Percentiles rank a stretch among this genome's conserved stretches.
These are phyloP conservation scores for Martiniozyma asiatica DNA, from an alignment of 1,139 yeast species.

Conservation along the genomic window DNA sequence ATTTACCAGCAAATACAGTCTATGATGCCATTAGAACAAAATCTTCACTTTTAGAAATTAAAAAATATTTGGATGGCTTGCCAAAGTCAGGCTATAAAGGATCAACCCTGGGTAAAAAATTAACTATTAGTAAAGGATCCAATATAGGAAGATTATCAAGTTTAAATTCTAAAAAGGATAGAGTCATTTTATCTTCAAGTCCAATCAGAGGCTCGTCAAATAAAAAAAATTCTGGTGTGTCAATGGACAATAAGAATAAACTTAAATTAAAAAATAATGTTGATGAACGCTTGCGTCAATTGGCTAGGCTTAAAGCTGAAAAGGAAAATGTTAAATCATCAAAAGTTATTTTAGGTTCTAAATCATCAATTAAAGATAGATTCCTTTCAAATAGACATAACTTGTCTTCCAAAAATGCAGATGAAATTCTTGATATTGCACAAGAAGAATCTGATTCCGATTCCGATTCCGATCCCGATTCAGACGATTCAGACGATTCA, in stretches of 20 bases:
- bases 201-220: too few relatives aligned
- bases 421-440: neutral
- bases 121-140: neutral
- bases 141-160: neutral
- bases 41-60: slow-evolving; percentile 25
- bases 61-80: slow-evolving; percentile 1
- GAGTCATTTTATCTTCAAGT: too few relatives aligned
- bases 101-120: neutral
- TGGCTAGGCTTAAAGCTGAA: slow-evolving; percentile 10
- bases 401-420: slow-evolving; percentile 14
- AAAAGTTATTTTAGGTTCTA: slow-evolving; percentile 8
- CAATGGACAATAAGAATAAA: too few relatives aligned
- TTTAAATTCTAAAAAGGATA: too few relatives aligned
- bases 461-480: neutral
- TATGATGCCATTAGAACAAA: slow-evolving; percentile 51
- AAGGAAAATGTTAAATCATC: slow-evolving; percentile 11
- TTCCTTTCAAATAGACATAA: slow-evolving; percentile 4
- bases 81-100: neutral
- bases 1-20: slow-evolving; percentile 37
- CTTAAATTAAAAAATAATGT: slow-evolving; percentile 3
- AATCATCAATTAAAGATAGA: slow-evolving; percentile 7
- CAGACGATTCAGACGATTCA: slow-evolving; percentile 7
- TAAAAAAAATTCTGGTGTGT: too few relatives aligned
- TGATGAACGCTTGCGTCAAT: slow-evolving; percentile 6
- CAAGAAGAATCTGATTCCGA: slow-evolving; percentile 5